Evolutionary conservation across 2,329 filamentous ascomycete species (phyloP).

Genomic region (Alternaria metachromatica): DNA sequence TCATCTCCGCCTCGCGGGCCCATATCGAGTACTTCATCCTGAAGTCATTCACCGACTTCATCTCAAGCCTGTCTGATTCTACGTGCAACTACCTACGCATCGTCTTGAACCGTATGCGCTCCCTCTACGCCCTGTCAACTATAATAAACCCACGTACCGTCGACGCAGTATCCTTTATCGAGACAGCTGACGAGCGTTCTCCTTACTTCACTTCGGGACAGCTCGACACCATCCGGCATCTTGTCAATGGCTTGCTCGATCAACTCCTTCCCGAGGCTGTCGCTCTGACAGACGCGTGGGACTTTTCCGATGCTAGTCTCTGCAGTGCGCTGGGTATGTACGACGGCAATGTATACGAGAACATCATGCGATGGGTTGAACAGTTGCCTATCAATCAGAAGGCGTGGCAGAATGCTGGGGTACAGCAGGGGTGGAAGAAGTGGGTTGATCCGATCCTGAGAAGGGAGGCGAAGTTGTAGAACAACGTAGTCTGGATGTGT

Average conservation of each 20-base stretch:
- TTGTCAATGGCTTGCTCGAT: slow-evolving; percentile 46
- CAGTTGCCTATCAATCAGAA: slow-evolving; percentile 34
- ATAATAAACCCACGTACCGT: slow-evolving; percentile 41
- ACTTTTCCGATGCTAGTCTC: slow-evolving; percentile 58
- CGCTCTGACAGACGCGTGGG: slow-evolving; percentile 58
- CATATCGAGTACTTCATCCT: slow-evolving; percentile 40
- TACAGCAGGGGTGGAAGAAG: slow-evolving; percentile 2
- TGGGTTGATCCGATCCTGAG: slow-evolving; percentile 10
- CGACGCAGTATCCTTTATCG: slow-evolving; percentile 35
- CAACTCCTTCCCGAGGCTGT: slow-evolving; percentile 57
- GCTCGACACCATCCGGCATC: slow-evolving; percentile 49
- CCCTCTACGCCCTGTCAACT: slow-evolving; percentile 55
- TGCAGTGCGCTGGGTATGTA: slow-evolving; percentile 58
- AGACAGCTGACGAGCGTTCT: slow-evolving; percentile 6
- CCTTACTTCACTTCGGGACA: slow-evolving; percentile 15
- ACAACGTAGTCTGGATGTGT: neutral
- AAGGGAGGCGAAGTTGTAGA: slow-evolving; percentile 4
- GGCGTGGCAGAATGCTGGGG: neutral
- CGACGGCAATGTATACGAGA: slow-evolving; percentile 60
- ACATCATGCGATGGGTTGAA: slow-evolving; percentile 46
- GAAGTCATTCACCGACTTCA: slow-evolving; percentile 16
- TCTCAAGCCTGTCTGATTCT: slow-evolving; percentile 1
- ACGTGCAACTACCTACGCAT: slow-evolving; percentile 12
- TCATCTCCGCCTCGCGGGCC: slow-evolving; percentile 30
- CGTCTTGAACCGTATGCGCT: slow-evolving; percentile 44